Percentiles rank a stretch among this genome's conserved stretches.
These are phyloP conservation scores for Anacardium occidentale DNA, from an alignment of 345 rosid species.

Conservation along the genomic window DNA sequence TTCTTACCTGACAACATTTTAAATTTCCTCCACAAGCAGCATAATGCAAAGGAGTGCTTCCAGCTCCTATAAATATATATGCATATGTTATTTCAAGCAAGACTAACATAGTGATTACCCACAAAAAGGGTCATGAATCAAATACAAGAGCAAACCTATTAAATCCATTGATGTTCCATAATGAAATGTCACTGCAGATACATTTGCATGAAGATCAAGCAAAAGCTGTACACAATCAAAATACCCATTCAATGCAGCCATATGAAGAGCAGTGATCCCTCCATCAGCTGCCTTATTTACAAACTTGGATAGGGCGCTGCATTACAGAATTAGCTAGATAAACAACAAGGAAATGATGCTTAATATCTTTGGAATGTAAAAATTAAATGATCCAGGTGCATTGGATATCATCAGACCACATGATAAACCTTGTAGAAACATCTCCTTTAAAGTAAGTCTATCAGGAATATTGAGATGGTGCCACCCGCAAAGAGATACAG, in stretches of 20 bases:
- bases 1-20: constrained; percentile 91
- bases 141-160: constrained; percentile 54
- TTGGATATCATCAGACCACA: not conserved
- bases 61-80: constrained; percentile 62
- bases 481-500: not conserved
- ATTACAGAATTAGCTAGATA: constrained; percentile 27
- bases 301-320: constrained; percentile 86
- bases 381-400: constrained; percentile 1
- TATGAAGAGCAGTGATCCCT: constrained; percentile 96
- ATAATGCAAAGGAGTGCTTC: constrained; percentile 95
- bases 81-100: constrained; percentile 36
- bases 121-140: constrained; percentile 1
- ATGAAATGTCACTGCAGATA: constrained; percentile 78
- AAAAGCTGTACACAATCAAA: constrained; percentile 96
- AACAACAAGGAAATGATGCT: constrained; percentile 15
- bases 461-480: not conserved
- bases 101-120: constrained; percentile 2
- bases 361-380: not conserved
- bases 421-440: constrained; percentile 7
- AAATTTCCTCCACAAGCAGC: constrained; percentile 96
- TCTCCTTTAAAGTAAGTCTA: not conserved
- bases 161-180: constrained; percentile 98
- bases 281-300: constrained; percentile 97
- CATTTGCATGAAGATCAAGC: constrained; percentile 87
- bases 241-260: constrained; percentile 94